Evolutionary conservation across 208 protist genomes (phyloP).

Genomic region (Acanthamoeba comandoni): DNA sequence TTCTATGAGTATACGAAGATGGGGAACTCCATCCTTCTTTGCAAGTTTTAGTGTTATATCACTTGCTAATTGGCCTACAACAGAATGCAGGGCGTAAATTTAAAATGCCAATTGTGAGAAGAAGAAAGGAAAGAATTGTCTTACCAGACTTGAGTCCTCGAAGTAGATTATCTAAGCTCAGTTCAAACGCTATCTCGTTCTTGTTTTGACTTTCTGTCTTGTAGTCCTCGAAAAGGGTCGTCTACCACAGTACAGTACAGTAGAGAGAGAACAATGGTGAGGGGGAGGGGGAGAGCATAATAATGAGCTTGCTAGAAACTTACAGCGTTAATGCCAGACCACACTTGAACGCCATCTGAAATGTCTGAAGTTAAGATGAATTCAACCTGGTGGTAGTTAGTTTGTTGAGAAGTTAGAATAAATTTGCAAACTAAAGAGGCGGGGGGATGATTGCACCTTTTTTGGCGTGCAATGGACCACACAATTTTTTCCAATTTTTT

Average conservation of each 20-base stretch:
- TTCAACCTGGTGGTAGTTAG: too few species aligned
- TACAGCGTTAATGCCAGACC: slow-evolving; percentile 72
- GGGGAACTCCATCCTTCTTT: slow-evolving; percentile 70
- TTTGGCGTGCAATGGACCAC: slow-evolving; percentile 70
- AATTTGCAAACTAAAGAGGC: too few species aligned
- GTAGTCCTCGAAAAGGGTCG: slow-evolving; percentile 79
- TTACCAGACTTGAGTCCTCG: slow-evolving; percentile 76
- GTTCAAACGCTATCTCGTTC: slow-evolving; percentile 82
- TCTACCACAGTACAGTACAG: slow-evolving; percentile 6
- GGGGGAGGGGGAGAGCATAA: neutral
- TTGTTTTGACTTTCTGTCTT: slow-evolving; percentile 76
- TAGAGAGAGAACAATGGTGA: neutral
- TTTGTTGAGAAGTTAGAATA: too few species aligned
- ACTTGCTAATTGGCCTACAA: neutral
- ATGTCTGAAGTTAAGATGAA: slow-evolving; percentile 74
- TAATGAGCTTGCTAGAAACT: neutral
- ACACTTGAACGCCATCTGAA: slow-evolving; percentile 68
- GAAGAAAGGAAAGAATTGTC: neutral
- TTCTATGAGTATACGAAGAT: slow-evolving; percentile 75
- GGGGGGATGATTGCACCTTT: too few species aligned
- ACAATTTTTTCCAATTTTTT: slow-evolving; percentile 67
- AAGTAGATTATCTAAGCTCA: slow-evolving; percentile 75
- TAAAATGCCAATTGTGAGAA: neutral
- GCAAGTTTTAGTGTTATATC: slow-evolving; percentile 74
- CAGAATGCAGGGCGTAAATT: neutral